Conservation (phyloP, 2,329 filamentous ascomycete genomes). For the Sporothrix schenckii region DNA sequence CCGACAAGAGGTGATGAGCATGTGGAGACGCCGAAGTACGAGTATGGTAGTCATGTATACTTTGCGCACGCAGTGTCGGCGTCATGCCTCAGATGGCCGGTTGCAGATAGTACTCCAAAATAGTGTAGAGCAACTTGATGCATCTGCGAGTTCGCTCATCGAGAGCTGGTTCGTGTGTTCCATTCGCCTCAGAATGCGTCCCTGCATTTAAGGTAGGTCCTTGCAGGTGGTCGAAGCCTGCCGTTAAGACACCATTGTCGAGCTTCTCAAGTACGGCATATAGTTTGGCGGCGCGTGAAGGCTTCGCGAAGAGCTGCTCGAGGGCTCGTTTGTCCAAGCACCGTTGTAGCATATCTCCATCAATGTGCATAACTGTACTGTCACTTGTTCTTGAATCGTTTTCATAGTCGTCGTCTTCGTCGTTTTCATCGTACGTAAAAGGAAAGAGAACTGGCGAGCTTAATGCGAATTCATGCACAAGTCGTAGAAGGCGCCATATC, state of each 20-base stretch:
- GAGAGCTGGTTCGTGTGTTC: slow-evolving; percentile 36
- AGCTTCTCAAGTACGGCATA: slow-evolving; percentile 54
- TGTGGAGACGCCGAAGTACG: background rate
- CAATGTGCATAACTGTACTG: slow-evolving; percentile 61
- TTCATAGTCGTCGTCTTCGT: slow-evolving; percentile 38
- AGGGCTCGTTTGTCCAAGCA: slow-evolving; percentile 54
- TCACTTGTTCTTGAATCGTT: slow-evolving; percentile 45
- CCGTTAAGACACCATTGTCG: slow-evolving; percentile 51
- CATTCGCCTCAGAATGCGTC: slow-evolving; percentile 30
- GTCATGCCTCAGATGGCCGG: slow-evolving; percentile 42
- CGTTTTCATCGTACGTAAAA: slow-evolving; percentile 46
- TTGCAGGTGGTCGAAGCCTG: slow-evolving; percentile 31
- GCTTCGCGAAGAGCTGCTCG: slow-evolving; percentile 47
- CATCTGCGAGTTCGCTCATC: slow-evolving; percentile 43
- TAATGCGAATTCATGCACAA: slow-evolving; percentile 70
- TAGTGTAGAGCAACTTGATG: slow-evolving; percentile 55
- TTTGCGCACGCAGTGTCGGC: background rate
- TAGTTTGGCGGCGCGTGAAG: slow-evolving; percentile 48
- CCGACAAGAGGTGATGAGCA: background rate
- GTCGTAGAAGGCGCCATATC: slow-evolving; percentile 69
- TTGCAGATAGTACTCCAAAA: slow-evolving; percentile 58
- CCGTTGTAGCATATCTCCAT: slow-evolving; percentile 66
- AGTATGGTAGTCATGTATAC: background rate
- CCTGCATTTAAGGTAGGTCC: background rate
- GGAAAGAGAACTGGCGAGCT: slow-evolving; percentile 54